Evolutionary conservation across 2,329 filamentous ascomycete genomes (phyloP), one percentile per base, ranked within the genome.

Genomic region (Colletotrichum navitas): DNA sequence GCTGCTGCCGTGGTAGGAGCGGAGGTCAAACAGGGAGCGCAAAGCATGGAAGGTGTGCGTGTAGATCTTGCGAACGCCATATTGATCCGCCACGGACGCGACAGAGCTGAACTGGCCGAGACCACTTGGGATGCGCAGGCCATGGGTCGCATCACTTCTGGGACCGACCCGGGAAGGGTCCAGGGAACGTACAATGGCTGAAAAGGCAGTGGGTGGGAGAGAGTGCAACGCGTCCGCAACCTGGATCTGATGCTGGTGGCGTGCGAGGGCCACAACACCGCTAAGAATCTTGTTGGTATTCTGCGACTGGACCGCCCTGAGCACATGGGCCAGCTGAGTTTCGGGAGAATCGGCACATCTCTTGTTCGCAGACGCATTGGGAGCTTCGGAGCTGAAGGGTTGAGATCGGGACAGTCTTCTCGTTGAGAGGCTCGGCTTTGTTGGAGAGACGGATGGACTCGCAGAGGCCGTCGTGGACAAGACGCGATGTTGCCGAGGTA

Each of bases 131-230:
- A 88, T 78, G 21, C 76, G 73, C 24, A 85, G 72, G 21, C 83
- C 81, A 45, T 85, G 77, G 14, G 81, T 80, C 4, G 84, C 78
- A 77, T 91, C 90, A 26, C 89, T 77, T 16, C 85, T 79, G 26
- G 80, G 77, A 63, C 87, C 82, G 24, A 89, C 80, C 29, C 79
- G 76, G 5, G 87, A 76, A 0, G 92, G 91, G 68, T 93, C 89
- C 11, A 94, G 79, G 6, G 85, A 83, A 43, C 86, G 85, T 39
- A 95, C 78, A 12, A 92, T 86, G 73, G 92, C 89, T 1, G 89
- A 88, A 76, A 94, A 90, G 0, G 86, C 86, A 1, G 85, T 82
- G 1, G 84, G 79, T 0, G 91, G 85, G 29, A 94, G 77, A 0
- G 73, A 29, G 7, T 32, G 18, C 10, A 74, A 29, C 18, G 67